phyloP scores from a whole-genome alignment of 2,329 filamentous ascomycete species.

The Epichloe uncinata region DNA sequence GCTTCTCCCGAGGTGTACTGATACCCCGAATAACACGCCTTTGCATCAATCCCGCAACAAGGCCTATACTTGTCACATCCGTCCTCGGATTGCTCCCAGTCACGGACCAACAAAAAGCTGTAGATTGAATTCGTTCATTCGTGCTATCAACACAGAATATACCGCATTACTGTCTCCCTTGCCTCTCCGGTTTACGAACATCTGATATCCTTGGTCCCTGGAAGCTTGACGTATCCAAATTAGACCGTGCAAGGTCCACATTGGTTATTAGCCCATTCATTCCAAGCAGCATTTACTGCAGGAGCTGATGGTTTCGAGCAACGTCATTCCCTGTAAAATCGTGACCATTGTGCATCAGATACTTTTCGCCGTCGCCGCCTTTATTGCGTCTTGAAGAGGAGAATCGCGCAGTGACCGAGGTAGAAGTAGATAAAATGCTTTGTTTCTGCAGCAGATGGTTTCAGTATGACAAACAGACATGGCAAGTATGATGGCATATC shows the following conservation, averaged over 20 bases:
- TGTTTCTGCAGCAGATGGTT: slow-evolving; percentile 51
- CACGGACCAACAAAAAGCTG: background rate
- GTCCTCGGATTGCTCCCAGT: background rate
- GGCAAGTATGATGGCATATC: background rate
- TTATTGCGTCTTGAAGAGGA: slow-evolving; percentile 97
- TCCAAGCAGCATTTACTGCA: background rate
- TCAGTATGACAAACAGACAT: background rate
- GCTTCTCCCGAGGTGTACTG: too few species aligned
- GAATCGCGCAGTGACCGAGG: slow-evolving; percentile 92
- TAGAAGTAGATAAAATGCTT: slow-evolving; percentile 99
- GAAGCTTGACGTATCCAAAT: background rate
- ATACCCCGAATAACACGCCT: too few species aligned
- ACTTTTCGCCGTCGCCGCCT: background rate
- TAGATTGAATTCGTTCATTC: too few species aligned
- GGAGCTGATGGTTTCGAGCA: background rate
- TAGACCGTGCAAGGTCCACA: background rate
- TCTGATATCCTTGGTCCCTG: background rate
- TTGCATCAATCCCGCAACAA: too few species aligned
- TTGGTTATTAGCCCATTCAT: background rate
- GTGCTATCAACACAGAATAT: too few species aligned
- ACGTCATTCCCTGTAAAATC: background rate
- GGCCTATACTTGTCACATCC: background rate
- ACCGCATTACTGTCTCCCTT: too few species aligned
- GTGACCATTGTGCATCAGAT: background rate
- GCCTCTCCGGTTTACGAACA: background rate